Evolutionary conservation across 108 stramenopile genomes (phyloP).

Genomic region (Ochromonas danica): DNA sequence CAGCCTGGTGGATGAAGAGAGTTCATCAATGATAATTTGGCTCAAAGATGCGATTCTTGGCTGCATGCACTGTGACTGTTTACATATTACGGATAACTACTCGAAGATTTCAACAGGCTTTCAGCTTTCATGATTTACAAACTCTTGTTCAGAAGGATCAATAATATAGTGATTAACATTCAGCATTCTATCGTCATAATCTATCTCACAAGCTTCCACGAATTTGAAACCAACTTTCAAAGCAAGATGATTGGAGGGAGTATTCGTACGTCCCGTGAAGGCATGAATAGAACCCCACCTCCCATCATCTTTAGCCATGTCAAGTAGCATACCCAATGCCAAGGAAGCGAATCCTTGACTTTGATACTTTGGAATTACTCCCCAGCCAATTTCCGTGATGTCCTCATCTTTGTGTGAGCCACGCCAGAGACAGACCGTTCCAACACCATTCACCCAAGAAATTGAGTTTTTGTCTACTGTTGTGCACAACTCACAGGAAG

Average conservation of each 20-base stretch:
- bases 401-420: background rate
- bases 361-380: background rate
- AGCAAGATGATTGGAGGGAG: background rate
- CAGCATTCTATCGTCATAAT: background rate
- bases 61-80: too few relatives aligned
- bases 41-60: too few relatives aligned
- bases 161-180: background rate
- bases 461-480: background rate
- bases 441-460: background rate
- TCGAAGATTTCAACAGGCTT: too few relatives aligned
- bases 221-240: background rate
- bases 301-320: background rate
- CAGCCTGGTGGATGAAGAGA: conserved; percentile 10
- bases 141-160: too few relatives aligned
- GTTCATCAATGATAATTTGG: too few relatives aligned
- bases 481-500: background rate
- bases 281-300: background rate
- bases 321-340: background rate
- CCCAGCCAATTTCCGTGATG: background rate
- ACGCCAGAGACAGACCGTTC: background rate
- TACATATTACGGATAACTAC: too few relatives aligned
- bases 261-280: background rate
- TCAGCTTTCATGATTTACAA: too few relatives aligned
- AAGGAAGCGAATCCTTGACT: background rate
- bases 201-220: background rate